Base-by-base conservation (phyloP, 768 basidiomycete genomes). In the Podaxis sp. region DNA sequence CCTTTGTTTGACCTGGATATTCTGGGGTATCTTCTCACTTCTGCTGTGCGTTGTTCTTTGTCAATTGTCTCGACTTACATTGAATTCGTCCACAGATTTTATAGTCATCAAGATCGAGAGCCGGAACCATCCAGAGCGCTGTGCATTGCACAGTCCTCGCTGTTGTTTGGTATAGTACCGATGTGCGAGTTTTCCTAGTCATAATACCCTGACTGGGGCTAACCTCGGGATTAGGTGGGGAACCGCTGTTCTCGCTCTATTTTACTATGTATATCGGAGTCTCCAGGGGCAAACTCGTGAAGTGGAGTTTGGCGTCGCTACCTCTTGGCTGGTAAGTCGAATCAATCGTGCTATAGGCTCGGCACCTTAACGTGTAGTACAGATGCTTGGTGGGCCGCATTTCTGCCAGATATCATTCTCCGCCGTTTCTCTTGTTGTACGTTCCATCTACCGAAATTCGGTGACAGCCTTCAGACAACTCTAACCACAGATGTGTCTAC, bases 1-100 rank as follows among this genome's bases (percentile, higher is more conserved):
- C 54, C 68, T 82, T 3, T 81, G 78, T 65, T 71, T 79, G 36
- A 79, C 78, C 17, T 82, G 80, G 79, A 79, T 82, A 13, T 64
- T 82, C 17, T 77, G 79, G 1, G 80, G 79, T 1, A 68, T 80
- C 22, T 77, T 75, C 59, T 75, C 78, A 9, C 69, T 76, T 2
- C 65, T 84, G 38, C 71, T 84, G 79, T 82, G 63, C 67, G 80
- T 57, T 22, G 5, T 63, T 22, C 9, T 4, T 19, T 25, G 8
- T 11, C 19, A 43, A 2, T 46, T 3, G 11, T n/a, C 19, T 7
- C 27, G 11, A 15, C 40, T 37, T 2, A 1, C 24, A 49, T 22
- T 51, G 19, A 19, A 3, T 19, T 24, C 36, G 33, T 8, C 27
- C 37, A 9, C 55, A 77, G 76, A 41, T 78, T 81, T 64, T 82